phyloP scores from a whole-genome alignment of 208 protist species.

The Tritrichomonas foetus region DNA sequence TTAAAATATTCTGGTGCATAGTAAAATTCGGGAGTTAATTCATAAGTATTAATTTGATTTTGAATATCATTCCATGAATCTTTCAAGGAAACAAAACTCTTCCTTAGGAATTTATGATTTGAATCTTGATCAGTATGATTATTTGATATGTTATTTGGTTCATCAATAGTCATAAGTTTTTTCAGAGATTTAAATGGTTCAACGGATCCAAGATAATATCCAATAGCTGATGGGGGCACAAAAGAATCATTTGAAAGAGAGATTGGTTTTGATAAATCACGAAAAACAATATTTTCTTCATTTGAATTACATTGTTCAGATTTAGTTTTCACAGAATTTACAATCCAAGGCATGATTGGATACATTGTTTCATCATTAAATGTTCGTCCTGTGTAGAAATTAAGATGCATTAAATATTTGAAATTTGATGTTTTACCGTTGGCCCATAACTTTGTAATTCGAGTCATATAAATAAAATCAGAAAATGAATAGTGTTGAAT shows the following conservation, averaged over 20 bases:
- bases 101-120: no score
- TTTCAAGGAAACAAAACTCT: not conserved
- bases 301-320: no score
- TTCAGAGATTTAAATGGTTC: no score
- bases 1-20: not conserved
- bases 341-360: not conserved
- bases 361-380: not conserved
- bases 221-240: no score
- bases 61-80: not conserved
- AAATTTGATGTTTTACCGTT: not conserved
- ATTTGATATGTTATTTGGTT: no score
- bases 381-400: not conserved
- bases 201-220: no score
- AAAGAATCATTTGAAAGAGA: no score
- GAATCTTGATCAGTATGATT: no score
- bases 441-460: not conserved
- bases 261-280: no score
- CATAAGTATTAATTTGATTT: not conserved
- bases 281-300: no score
- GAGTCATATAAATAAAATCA: not conserved
- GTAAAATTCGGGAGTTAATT: not conserved
- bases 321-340: not conserved
- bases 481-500: not conserved
- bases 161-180: no score
- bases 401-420: not conserved